phyloP scores from a whole-genome alignment of 306 rosid genomes.

The Castanea crenata region DNA sequence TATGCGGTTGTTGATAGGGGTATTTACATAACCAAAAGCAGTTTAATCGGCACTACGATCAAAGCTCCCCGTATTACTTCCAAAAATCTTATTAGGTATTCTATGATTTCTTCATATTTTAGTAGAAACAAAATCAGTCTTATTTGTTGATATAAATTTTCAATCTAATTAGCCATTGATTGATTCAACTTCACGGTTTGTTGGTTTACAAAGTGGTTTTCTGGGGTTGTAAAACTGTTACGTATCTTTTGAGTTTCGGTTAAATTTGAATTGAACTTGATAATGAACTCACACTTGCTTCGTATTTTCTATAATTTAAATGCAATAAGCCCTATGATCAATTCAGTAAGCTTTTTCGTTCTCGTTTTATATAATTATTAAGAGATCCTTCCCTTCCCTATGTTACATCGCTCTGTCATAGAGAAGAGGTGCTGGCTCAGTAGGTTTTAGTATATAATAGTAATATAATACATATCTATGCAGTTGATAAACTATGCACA shows the following conservation, averaged over 20 bases:
- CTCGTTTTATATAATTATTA: too few relatives aligned
- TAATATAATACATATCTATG: too few relatives aligned
- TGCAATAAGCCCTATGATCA: too few relatives aligned
- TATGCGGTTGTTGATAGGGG: slow-evolving; percentile 52
- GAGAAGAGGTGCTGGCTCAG: too few relatives aligned
- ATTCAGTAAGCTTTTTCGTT: too few relatives aligned
- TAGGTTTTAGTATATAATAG: too few relatives aligned
- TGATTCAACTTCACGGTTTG: not conserved
- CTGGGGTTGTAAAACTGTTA: not conserved
- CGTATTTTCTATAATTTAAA: too few relatives aligned
- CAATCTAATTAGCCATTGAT: not conserved
- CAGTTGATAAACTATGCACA: too few relatives aligned
- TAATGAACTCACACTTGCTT: not conserved
- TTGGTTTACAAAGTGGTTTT: not conserved
- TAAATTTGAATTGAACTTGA: not conserved
- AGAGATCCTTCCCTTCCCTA: too few relatives aligned
- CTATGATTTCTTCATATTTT: not conserved
- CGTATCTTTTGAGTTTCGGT: not conserved
- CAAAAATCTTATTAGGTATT: slow-evolving; percentile 88
- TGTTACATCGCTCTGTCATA: too few relatives aligned
- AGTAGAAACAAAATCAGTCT: too few relatives aligned
- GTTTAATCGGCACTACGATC: slow-evolving; percentile 96
- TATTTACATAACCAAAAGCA: slow-evolving; percentile 91
- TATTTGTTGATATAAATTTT: not conserved
- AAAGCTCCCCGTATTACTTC: slow-evolving; percentile 98